Base-by-base conservation (phyloP, 106 monocot species). In the Platanthera guangdongensis region DNA sequence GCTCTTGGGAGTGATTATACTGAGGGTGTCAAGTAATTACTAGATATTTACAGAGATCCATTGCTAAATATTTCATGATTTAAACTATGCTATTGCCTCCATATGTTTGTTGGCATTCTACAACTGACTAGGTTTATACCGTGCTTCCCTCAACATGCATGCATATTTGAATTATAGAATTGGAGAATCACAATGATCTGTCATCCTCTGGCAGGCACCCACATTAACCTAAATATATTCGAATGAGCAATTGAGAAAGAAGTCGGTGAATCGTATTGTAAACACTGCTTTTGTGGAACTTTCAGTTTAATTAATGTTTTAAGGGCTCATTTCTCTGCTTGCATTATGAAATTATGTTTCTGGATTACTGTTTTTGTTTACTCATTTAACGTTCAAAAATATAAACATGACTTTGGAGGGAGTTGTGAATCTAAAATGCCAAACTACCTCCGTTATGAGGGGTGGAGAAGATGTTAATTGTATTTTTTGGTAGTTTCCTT, bases 1-100 rank as follows among this genome's bases (percentile, higher is more conserved):
- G 84, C 97, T 83, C 86, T 99, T 46, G 97, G 97, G 45, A 99
- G 97, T 85, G 97, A 99, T 79, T 99, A 99, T 72, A 99, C 97
- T 67, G 94, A 94, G 79, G 97, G 97, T 78, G 82, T 99, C 80
- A 99, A 94, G 97, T 99, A 72, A 70, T 47, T 70, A 28, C 65
- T 65, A 30, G 18, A 65, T 32, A 16, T 32, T 65, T 65, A 65
- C 9, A 9, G 65, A 12, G 65, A 65, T 11, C 65, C 65, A 10
- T 32, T 65, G 30, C 22, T 30, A 65, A 59, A 18, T 65, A 65
- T 28, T 65, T 65, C 11, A 10, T 65, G 65, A 32, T 28, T 32
- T 32, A 52, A 28, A 65, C 32, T 32, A 32, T n/a, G 22, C 30
- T 65, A 4, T 19, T 32, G 32, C 0, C 0, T 65, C 30, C 62